Base-by-base conservation (phyloP, 306 rosid species). In the Trifolium fragiferum region DNA sequence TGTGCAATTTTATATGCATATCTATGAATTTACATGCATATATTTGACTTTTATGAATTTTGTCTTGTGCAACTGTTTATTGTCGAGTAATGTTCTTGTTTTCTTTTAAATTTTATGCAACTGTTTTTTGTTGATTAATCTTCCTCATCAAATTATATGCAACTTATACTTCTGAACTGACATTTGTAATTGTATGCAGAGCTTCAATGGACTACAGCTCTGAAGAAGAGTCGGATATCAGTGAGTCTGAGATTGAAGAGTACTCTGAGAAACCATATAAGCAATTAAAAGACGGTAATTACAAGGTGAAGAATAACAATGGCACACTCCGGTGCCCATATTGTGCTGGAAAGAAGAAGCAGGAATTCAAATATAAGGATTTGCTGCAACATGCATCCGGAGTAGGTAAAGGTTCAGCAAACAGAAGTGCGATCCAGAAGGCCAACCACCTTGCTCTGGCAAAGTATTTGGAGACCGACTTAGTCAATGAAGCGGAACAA, bases 291-390 rank as follows among this genome's bases (percentile, higher is more conserved):
- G 65, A 75, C 7, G 97, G 95, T 14, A 89, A 60, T 49, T 84
- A 80, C 80, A 86, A 86, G 80, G 97, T 94, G 35, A 90, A 84
- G 76, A 64, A 73, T 66, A 66, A 70, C 13, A 89, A 87, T 79
- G 99, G 99, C 53, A 82, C 86, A 50, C 95, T 94, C 18, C 84
- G 96, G 76, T 94, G 97, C 37, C 99, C 99, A 16, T 94, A 88
- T 68, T 94, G 99, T 81, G 87, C 92, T 54, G 98, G 98, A 62
- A 94, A 94, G 85, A 92, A 94, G 87, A 94, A 92, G 57, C 99
- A 91, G 33, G 97, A 94, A 50, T 94, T 88, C 83, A 92, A 92
- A 60, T 94, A 73, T 61, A 94, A 94, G 77, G 99, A 94, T 32
- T 68, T 94, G 61, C 81, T 86, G 23, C 95, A 88, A 73, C 99